Evolutionary conservation across 225 moss, liverwort and hornwort species (phyloP).

Genomic region (Ulota crispa): DNA sequence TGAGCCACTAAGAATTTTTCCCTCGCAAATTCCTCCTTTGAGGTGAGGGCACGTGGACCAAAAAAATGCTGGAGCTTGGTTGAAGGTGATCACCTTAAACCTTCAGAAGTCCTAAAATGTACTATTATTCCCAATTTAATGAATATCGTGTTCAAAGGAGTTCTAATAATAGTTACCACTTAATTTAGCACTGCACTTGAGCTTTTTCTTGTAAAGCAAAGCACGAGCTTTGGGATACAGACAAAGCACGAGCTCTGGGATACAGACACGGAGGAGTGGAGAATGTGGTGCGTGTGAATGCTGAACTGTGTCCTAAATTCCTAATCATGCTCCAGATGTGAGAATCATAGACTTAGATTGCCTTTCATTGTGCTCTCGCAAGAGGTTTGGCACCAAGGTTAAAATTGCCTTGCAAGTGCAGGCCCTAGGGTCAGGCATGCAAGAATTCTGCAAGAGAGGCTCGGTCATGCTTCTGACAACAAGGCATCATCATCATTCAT

Average conservation of each 20-base stretch:
- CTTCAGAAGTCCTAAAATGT: too few relatives aligned
- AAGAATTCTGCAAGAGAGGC: neutral
- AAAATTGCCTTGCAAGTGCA: neutral
- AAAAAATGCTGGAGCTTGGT: too few relatives aligned
- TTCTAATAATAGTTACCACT: too few relatives aligned
- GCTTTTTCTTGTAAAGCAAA: neutral
- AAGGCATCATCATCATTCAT: neutral
- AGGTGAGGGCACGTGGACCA: too few relatives aligned
- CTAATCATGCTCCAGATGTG: neutral
- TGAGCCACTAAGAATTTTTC: too few relatives aligned
- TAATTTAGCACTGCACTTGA: too few relatives aligned
- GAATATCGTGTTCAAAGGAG: too few relatives aligned
- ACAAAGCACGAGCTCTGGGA: neutral
- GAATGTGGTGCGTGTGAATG: neutral
- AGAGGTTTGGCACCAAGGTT: slow-evolving; percentile 16
- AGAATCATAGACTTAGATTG: slow-evolving; percentile 4
- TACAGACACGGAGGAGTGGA: neutral
- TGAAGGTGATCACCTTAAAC: too few relatives aligned
- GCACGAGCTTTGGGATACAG: neutral
- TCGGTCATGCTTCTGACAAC: slow-evolving; percentile 5
- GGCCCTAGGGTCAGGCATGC: neutral
- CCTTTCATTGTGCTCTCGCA: neutral
- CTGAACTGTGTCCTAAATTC: too few relatives aligned
- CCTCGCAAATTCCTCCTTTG: too few relatives aligned
- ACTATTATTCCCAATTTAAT: too few relatives aligned